Conservation (phyloP, 2,329 filamentous ascomycete species). For the Podosphaera aphanis region DNA sequence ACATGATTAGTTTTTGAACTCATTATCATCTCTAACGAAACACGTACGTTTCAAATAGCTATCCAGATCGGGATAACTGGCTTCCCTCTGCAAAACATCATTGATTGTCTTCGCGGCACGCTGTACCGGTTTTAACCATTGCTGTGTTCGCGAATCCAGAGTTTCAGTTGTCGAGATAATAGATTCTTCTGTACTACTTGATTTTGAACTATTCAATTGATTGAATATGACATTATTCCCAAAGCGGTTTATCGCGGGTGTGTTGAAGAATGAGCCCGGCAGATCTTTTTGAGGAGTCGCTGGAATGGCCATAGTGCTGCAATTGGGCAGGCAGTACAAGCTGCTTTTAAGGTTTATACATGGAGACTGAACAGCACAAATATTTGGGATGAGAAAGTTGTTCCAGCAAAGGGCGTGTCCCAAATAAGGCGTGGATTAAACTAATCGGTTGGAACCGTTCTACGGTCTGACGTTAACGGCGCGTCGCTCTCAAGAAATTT, state of each 20-base stretch:
- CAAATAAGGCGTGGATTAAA: no score
- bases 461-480: no score
- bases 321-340: no score
- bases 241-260: slow-evolving; percentile 36
- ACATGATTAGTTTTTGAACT: slow-evolving; percentile 10
- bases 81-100: slow-evolving; percentile 49
- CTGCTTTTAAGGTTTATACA: no score
- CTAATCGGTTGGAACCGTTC: no score
- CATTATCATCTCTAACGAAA: background rate
- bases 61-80: slow-evolving; percentile 70
- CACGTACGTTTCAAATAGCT: slow-evolving; percentile 70
- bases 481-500: no score
- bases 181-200: background rate
- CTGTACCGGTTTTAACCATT: slow-evolving; percentile 42
- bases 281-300: slow-evolving; percentile 45
- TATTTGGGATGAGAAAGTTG: no score
- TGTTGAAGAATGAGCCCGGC: slow-evolving; percentile 55
- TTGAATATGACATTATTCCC: slow-evolving; percentile 23
- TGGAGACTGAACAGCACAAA: no score
- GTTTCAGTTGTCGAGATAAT: background rate
- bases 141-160: slow-evolving; percentile 7
- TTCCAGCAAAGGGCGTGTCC: no score
- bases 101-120: slow-evolving; percentile 72
- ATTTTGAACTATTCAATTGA: slow-evolving; percentile 1
- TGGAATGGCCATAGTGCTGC: slow-evolving; percentile 2